phyloP scores from a whole-genome alignment of 2,329 filamentous ascomycete species.

The Fusarium agapanthi region DNA sequence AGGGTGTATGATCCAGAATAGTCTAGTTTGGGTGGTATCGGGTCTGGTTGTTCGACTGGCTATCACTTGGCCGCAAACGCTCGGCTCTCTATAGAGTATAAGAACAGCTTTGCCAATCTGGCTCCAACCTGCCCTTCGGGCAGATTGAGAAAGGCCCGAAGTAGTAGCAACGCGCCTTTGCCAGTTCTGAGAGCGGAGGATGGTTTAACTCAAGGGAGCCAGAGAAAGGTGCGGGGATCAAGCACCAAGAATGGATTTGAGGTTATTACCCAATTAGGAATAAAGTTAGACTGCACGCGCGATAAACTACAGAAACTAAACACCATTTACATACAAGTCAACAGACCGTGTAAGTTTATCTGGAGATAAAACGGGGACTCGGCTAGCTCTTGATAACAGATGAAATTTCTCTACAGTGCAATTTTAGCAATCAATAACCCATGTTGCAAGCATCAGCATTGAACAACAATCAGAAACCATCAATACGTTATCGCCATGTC shows the following conservation, averaged over 20 bases:
- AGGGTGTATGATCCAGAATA: fast-evolving
- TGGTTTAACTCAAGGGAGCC: neutral
- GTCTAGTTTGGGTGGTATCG: neutral
- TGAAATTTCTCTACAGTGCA: neutral
- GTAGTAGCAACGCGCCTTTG: neutral
- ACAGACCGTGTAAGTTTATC: neutral
- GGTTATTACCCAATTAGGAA: neutral
- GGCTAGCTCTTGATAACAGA: neutral
- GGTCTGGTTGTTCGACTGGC: neutral
- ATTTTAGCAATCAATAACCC: neutral
- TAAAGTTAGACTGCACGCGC: fast-evolving
- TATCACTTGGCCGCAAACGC: neutral
- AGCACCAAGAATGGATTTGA: neutral
- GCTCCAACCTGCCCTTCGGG: neutral
- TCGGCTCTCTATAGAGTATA: neutral
- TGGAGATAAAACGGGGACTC: neutral
- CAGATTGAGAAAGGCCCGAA: neutral
- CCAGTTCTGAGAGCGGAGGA: neutral
- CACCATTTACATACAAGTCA: neutral
- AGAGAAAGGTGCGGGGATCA: neutral
- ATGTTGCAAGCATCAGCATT: neutral
- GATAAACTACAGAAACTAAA: neutral
- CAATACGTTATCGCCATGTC: neutral
- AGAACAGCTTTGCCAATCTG: neutral
- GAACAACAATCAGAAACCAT: too few relatives aligned